Evolutionary conservation across 2,329 filamentous ascomycete species (phyloP).

Genomic region (Sporothrix phasma): DNA sequence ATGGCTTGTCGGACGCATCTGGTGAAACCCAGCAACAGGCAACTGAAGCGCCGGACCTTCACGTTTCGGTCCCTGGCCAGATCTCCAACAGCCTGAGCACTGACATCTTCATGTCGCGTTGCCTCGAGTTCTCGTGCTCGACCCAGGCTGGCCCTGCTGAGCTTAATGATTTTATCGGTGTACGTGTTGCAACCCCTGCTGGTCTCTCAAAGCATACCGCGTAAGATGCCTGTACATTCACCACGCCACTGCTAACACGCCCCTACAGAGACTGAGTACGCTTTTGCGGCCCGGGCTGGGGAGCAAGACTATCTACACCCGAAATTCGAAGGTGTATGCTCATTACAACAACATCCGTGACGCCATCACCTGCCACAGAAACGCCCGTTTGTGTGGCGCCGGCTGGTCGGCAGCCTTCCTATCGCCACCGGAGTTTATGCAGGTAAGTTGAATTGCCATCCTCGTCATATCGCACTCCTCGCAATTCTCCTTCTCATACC

Average conservation of each 20-base stretch:
- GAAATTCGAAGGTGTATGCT: constrained; percentile 38
- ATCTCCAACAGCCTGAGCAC: constrained; percentile 34
- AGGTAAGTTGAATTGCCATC: constrained; percentile 23
- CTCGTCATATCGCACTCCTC: background rate
- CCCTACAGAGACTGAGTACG: constrained; percentile 31
- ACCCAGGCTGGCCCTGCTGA: constrained; percentile 28
- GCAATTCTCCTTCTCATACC: background rate
- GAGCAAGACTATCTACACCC: constrained; percentile 28
- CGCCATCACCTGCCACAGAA: constrained; percentile 40
- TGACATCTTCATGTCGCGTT: constrained; percentile 37
- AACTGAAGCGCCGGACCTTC: constrained; percentile 14
- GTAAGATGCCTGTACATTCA: background rate
- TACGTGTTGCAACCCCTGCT: constrained; percentile 23
- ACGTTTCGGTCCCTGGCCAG: constrained; percentile 21
- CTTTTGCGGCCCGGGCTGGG: constrained; percentile 30
- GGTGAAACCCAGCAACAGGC: constrained; percentile 7
- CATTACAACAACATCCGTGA: constrained; percentile 53
- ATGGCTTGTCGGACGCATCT: constrained; percentile 20
- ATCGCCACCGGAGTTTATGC: constrained; percentile 34
- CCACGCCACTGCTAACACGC: constrained; percentile 16
- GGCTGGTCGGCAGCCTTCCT: constrained; percentile 40
- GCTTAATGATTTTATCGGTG: constrained; percentile 36
- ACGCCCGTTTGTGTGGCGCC: constrained; percentile 33
- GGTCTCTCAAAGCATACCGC: background rate
- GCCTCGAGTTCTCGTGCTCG: constrained; percentile 32